phyloP scores from a whole-genome alignment of 495 filamentous ascomycete species.

The Pyrenula massariospora region DNA sequence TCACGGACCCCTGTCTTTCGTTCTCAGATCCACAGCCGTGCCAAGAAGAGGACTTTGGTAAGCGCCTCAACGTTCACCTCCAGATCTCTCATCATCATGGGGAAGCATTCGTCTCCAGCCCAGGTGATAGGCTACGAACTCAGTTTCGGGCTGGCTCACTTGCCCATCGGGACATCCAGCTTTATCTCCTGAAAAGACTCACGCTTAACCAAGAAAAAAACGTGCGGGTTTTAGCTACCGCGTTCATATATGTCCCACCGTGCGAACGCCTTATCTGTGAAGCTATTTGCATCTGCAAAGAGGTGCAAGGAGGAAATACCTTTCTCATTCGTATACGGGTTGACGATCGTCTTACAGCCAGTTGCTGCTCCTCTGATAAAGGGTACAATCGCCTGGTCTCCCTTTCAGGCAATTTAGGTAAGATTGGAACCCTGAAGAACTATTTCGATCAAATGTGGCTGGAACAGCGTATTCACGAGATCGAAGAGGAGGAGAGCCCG shows the following conservation, averaged over 20 bases:
- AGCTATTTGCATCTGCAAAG: background rate
- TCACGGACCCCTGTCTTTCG: background rate
- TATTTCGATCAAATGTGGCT: background rate
- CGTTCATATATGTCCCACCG: background rate
- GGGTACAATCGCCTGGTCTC: background rate
- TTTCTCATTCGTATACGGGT: background rate
- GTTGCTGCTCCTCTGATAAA: background rate
- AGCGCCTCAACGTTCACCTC: background rate
- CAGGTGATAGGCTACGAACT: background rate
- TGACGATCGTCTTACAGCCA: background rate
- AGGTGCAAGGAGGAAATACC: background rate
- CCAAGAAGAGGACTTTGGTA: background rate
- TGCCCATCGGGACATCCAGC: background rate
- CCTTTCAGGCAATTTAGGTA: too few relatives aligned
- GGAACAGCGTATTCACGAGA: background rate
- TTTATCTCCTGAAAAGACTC: background rate
- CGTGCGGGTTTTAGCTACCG: background rate
- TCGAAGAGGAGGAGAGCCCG: background rate
- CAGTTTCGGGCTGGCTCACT: background rate
- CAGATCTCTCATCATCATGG: background rate
- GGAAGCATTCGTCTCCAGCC: background rate
- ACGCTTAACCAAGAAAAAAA: background rate
- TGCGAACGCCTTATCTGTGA: background rate
- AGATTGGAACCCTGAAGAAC: too few relatives aligned
- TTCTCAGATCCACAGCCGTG: background rate